phyloP scores from a whole-genome alignment of 371 early-diverging fungal genomes.

The Zychaea mexicana region DNA sequence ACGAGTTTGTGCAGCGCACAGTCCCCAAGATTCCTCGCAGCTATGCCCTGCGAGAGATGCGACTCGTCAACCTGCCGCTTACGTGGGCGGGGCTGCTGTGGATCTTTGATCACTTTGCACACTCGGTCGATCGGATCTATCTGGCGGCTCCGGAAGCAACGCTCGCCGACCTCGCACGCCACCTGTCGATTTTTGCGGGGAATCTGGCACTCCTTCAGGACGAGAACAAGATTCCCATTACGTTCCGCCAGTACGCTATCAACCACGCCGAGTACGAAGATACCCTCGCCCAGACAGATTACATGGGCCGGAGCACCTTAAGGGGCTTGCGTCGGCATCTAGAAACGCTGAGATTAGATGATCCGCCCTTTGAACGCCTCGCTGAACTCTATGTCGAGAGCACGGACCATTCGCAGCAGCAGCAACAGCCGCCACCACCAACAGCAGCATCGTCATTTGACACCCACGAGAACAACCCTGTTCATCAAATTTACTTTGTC shows the following conservation, averaged over 20 bases:
- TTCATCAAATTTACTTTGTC: constrained; percentile 22
- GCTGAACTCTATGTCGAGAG: constrained; percentile 20
- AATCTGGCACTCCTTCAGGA: constrained; percentile 37
- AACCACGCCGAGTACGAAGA: constrained; percentile 24
- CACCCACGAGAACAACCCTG: constrained; percentile 8
- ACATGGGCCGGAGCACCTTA: constrained; percentile 27
- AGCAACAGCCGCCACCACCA: background rate
- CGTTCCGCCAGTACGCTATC: constrained; percentile 41
- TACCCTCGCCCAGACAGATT: constrained; percentile 19
- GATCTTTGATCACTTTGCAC: constrained; percentile 51
- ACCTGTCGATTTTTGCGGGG: constrained; percentile 41
- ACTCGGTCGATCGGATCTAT: constrained; percentile 36
- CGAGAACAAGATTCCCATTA: constrained; percentile 43
- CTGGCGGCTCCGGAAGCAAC: constrained; percentile 13
- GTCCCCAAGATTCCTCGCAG: constrained; percentile 41
- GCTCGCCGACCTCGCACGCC: constrained; percentile 24
- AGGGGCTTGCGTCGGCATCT: constrained; percentile 19
- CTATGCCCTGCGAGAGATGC: constrained; percentile 34
- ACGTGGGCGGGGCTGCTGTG: constrained; percentile 38
- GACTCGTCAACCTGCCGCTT: constrained; percentile 33
- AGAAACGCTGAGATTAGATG: constrained; percentile 28
- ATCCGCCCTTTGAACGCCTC: constrained; percentile 48
- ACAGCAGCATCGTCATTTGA: constrained; percentile 15
- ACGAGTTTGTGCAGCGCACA: constrained; percentile 26
- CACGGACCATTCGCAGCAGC: constrained; percentile 8